Conservation (phyloP, 768 basidiomycete genomes). For the Amanita polypyramis region DNA sequence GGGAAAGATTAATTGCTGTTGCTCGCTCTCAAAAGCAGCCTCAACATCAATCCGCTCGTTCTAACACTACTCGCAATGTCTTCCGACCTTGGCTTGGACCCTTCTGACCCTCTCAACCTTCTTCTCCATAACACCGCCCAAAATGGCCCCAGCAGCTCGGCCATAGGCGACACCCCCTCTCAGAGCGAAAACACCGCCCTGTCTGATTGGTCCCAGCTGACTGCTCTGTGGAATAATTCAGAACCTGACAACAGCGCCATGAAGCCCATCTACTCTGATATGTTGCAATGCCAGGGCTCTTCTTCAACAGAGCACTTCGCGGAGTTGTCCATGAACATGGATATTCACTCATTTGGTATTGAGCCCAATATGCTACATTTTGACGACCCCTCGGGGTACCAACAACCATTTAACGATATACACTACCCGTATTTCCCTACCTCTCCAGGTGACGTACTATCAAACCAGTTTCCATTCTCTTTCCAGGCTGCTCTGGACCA, state of each 20-base stretch:
- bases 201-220: conserved; percentile 46
- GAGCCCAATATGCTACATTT: conserved; percentile 58
- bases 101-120: conserved; percentile 48
- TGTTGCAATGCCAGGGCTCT: conserved; percentile 25
- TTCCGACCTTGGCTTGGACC: conserved; percentile 39
- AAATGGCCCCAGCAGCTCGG: conserved; percentile 19
- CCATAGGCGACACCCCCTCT: conserved; percentile 22
- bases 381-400: conserved; percentile 22
- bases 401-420: conserved; percentile 8
- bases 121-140: conserved; percentile 37
- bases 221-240: conserved; percentile 35
- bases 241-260: conserved; percentile 11
- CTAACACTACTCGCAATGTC: background rate
- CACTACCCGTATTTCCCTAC: conserved; percentile 9
- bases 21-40: background rate
- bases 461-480: conserved; percentile 27
- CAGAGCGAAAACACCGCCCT: conserved; percentile 13
- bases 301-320: conserved; percentile 3
- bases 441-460: conserved; percentile 15
- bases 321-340: conserved; percentile 46
- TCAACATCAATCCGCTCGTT: background rate
- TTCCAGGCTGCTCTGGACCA: conserved; percentile 21
- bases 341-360: conserved; percentile 50
- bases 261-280: conserved; percentile 26
- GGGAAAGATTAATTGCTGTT: background rate